Base-by-base conservation (phyloP, 352 stramenopile genomes). In the Globisporangium perplexum region DNA sequence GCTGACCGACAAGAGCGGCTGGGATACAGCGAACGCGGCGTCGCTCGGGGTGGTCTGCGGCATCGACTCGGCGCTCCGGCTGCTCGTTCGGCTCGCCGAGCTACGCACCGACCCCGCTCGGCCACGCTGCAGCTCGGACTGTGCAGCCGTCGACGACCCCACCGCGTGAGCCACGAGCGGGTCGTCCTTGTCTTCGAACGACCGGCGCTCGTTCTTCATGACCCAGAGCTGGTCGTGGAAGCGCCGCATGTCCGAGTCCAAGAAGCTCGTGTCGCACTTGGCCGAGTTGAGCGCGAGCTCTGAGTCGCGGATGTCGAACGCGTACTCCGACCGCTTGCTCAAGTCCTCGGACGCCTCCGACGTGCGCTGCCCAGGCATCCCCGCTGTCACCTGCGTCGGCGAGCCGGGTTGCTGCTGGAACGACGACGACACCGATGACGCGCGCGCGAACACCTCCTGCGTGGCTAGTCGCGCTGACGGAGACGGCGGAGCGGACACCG, bases 241-340 rank as follows among this genome's bases (percentile, higher is more conserved):
- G 47, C 82, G 67, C 10, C 78, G 78, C 78, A 89, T 89, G 35
- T 87, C 75, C 3, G 66, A 69, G 53, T 87, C 78, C 30, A 89
- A 52, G 45, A 79, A 82, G 53, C 69, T 76, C 41, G 65, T 71
- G 59, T 89, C 78, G 39, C 78, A 87, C 23, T 64, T 62, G 12
- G 71, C 66, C 4, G 77, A 83, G 54, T 89, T 75, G 4, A 83
- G 50, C 5, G 60, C 66, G 35, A 74, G 33, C 10, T 79, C 69
- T 8, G 72, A 73, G 45, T 80, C 69, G 26, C 69, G 66, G 8
- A 70, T 41, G 33, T 71, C 55, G 63, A 70, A 76, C 18, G 31
- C 24, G 49, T 69, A 36, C 30, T 44, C 53, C 6, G 57, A 54
- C 31, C 30, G 43, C 5, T 30, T 41, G 7, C 15, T 43, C 42